Conservation (phyloP, 495 filamentous ascomycete species). For the Amniculicola lignicola region DNA sequence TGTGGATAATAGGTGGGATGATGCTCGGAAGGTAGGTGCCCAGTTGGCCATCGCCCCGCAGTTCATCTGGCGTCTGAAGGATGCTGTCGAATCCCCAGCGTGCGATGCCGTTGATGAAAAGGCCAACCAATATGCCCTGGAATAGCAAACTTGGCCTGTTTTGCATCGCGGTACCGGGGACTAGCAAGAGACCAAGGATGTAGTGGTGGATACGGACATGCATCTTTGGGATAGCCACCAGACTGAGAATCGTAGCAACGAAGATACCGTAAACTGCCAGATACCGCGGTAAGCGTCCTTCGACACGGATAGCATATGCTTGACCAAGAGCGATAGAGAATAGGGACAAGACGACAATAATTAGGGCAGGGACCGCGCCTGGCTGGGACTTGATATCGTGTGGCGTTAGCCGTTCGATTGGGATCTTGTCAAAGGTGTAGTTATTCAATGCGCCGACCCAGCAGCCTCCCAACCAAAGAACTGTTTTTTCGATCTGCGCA, state of each 20-base stretch:
- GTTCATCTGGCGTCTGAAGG: conserved; percentile 72
- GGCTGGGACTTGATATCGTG: conserved; percentile 45
- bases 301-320: conserved; percentile 44
- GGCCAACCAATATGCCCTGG: conserved; percentile 81
- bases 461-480: conserved; percentile 45
- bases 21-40: conserved; percentile 68
- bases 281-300: conserved; percentile 44
- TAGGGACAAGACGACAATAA: conserved; percentile 41
- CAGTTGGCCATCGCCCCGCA: conserved; percentile 68
- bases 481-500: conserved; percentile 46
- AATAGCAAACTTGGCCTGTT: conserved; percentile 75
- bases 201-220: conserved; percentile 93
- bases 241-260: conserved; percentile 44
- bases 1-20: conserved; percentile 42
- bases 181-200: conserved; percentile 76
- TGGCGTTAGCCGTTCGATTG: conserved; percentile 44
- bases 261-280: conserved; percentile 59
- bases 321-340: conserved; percentile 45
- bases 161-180: conserved; percentile 77
- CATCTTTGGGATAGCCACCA: conserved; percentile 73
- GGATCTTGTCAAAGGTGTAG: conserved; percentile 48
- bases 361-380: conserved; percentile 43
- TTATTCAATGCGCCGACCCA: conserved; percentile 47
- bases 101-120: conserved; percentile 90
- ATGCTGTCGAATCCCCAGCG: conserved; percentile 91